A percentile compares a stretch with the other conserved stretches of the same genome.
These are phyloP conservation scores for Colletotrichum gigasporum DNA, from an alignment of 2,329 filamentous ascomycete species.

Conservation along the genomic window DNA sequence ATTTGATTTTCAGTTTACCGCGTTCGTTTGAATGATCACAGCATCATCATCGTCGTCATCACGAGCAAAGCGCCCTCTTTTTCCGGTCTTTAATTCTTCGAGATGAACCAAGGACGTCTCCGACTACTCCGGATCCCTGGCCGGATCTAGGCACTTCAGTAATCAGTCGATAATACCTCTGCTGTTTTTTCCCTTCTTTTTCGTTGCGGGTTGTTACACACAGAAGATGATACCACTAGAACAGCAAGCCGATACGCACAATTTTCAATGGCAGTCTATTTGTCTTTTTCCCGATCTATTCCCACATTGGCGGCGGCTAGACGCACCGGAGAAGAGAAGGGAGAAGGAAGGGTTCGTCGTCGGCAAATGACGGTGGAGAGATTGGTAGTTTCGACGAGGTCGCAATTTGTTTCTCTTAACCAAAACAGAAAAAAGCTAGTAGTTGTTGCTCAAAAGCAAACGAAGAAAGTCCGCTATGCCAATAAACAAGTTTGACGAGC, in stretches of 20 bases:
- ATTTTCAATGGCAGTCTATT: conserved; percentile 15
- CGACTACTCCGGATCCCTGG: neutral
- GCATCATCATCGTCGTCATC: neutral
- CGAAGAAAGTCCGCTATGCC: too few species aligned
- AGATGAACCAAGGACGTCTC: conserved; percentile 1
- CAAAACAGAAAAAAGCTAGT: too few species aligned
- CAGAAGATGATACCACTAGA: conserved; percentile 36
- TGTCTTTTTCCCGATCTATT: neutral
- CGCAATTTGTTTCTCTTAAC: too few species aligned
- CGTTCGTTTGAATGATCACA: conserved; percentile 3
- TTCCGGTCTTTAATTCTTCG: conserved; percentile 19
- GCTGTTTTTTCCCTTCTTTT: conserved; percentile 15
- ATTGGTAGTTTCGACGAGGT: too few species aligned
- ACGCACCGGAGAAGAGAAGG: too few species aligned
- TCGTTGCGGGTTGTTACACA: conserved; percentile 28
- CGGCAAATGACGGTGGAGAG: too few species aligned
- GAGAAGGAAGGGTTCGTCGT: too few species aligned
- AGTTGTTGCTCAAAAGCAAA: too few species aligned
- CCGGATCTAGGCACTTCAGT: conserved; percentile 14
- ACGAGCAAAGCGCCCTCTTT: neutral
- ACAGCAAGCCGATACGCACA: conserved; percentile 30
- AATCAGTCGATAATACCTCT: conserved; percentile 25
- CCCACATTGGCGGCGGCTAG: too few species aligned
- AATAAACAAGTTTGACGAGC: too few species aligned
- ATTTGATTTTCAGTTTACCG: neutral